A percentile compares a stretch with the other conserved stretches of the same genome.
Evolutionary conservation across 495 filamentous ascomycete species (phyloP).

Genomic region (Aspergillus conjunctus): DNA sequence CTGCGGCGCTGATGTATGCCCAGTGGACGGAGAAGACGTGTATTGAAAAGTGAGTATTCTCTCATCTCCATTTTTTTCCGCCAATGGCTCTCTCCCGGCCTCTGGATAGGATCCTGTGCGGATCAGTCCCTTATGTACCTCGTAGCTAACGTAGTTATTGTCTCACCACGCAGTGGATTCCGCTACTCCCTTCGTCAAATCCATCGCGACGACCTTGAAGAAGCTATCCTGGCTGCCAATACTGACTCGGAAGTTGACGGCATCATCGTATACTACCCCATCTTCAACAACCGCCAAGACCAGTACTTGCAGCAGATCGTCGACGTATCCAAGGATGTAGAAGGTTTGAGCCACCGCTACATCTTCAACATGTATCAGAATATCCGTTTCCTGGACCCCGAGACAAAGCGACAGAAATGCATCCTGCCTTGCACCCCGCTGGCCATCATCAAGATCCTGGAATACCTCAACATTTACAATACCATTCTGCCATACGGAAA

Average conservation of each 20-base stretch:
- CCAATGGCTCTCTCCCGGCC: conserved; percentile 20
- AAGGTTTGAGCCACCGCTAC: conserved; percentile 90
- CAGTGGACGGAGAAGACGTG: conserved; percentile 97
- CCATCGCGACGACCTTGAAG: conserved; percentile 84
- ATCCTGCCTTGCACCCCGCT: conserved; percentile 95
- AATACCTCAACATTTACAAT: conserved; percentile 95
- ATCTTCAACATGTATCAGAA: conserved; percentile 99
- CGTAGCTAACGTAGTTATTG: conserved; percentile 30
- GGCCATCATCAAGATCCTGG: conserved; percentile 93
- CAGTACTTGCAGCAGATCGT: conserved; percentile 96
- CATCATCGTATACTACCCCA: conserved; percentile 98
- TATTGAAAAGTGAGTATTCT: conserved; percentile 76
- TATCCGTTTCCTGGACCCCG: conserved; percentile 84
- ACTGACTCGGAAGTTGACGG: conserved; percentile 75
- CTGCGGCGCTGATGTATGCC: conserved; percentile 88
- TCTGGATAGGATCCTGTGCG: background rate
- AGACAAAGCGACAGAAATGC: conserved; percentile 75
- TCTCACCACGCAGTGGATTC: conserved; percentile 67
- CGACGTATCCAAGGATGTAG: conserved; percentile 86
- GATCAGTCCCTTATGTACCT: conserved; percentile 8
- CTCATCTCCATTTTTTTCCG: conserved; percentile 23
- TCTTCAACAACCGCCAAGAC: conserved; percentile 87
- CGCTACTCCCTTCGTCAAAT: conserved; percentile 80
- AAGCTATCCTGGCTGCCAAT: conserved; percentile 81
- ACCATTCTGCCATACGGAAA: conserved; percentile 93